phyloP scores from a whole-genome alignment of 768 basidiomycete genomes.

The Leccinum subtestaceum region DNA sequence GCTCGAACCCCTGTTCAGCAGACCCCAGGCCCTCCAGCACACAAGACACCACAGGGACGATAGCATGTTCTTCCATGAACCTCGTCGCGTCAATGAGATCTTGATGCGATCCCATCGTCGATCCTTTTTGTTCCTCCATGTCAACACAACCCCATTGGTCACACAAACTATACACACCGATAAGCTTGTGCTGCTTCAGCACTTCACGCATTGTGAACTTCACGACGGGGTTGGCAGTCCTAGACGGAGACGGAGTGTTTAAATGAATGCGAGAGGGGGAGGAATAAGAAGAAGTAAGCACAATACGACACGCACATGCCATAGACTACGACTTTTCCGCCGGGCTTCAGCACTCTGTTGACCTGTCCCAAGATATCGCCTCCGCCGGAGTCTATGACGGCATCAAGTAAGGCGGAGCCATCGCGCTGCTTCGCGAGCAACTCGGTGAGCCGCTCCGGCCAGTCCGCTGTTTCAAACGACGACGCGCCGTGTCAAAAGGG shows the following conservation, averaged over 20 bases:
- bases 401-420: slow-evolving; percentile 41
- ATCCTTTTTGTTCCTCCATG: slow-evolving; percentile 45
- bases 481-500: not conserved
- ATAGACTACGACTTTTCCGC: slow-evolving; percentile 61
- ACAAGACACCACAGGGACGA: slow-evolving; percentile 68
- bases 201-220: slow-evolving; percentile 78
- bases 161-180: slow-evolving; percentile 46
- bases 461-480: slow-evolving; percentile 38
- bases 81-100: slow-evolving; percentile 71
- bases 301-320: slow-evolving; percentile 48
- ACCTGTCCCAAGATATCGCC: slow-evolving; percentile 58
- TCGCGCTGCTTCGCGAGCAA: slow-evolving; percentile 37
- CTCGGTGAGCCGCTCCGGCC: slow-evolving; percentile 47
- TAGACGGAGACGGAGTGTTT: slow-evolving; percentile 3
- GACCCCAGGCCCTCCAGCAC: slow-evolving; percentile 62
- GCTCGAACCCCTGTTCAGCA: slow-evolving; percentile 69
- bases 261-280: slow-evolving; percentile 1
- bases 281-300: not conserved
- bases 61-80: slow-evolving; percentile 63
- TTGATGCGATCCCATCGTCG: slow-evolving; percentile 77
- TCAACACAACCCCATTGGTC: slow-evolving; percentile 11
- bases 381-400: slow-evolving; percentile 69
- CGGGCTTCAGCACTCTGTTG: slow-evolving; percentile 44
- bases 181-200: slow-evolving; percentile 66
- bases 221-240: slow-evolving; percentile 38